Evolutionary conservation across 2,329 filamentous ascomycete genomes (phyloP), one percentile per base, ranked within the genome.

Genomic region (Penicillium crustosum): DNA sequence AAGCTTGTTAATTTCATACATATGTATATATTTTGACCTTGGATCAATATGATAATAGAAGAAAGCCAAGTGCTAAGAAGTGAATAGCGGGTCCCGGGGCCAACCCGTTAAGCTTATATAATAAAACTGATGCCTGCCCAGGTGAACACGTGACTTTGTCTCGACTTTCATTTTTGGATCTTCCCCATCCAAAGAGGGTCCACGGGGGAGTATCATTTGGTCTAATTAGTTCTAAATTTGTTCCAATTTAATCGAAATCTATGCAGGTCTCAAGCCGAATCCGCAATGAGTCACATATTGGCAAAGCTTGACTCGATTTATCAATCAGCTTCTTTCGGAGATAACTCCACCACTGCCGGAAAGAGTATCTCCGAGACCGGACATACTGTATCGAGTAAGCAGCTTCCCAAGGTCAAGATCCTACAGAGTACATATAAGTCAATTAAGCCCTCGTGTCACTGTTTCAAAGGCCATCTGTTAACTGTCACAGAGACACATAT

Each of bases 231-330:
- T 6, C 5, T 13, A 13, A 13, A 13, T 33, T 13, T 33, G 5
- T 6, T 3, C 31, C 5, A 13, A 33, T 33, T 12, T 15, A 6
- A 33, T 13, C 31, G 5, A 33, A 15, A 33, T 33, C 13, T 15
- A 33, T 15, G 31, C 31, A 15, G 31, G 31, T 33, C 12, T 33
- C 12, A 33, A 13, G 12, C 31, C 12, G 12, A 33, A 33, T 33
- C 6, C 31, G 31, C 31, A 33, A 33, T 35, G 48, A 50, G 48
- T 50, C 35, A 41, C 17, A 27, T 29, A 27, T 39, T 39, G 35
- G 23, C 48, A 50, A 48, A 36, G 45, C 45, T 48, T 36, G 45
- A 36, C 21, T 48, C 4, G 17, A 7, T 55, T 55, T 52, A 55
- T 56, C 53, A 52, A 47, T 51, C 39, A 52, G 49, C 27, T 12